Percentiles rank a stretch among this genome's conserved stretches.
Conservation (phyloP, 495 filamentous ascomycete genomes). For the Penicillium fimorum region DNA sequence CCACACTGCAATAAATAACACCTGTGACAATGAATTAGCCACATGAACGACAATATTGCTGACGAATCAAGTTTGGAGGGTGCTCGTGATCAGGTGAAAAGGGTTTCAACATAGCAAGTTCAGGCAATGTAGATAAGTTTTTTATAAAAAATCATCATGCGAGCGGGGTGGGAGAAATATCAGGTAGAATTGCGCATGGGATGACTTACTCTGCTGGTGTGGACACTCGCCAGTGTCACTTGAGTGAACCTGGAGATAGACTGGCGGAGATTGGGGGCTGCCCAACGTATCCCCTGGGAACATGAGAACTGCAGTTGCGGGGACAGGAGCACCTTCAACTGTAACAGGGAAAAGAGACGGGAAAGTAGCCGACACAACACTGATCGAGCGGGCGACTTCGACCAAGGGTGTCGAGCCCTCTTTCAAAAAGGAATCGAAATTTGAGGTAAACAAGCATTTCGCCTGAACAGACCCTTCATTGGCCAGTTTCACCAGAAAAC, state of each 20-base stretch:
- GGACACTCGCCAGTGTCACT: constrained; percentile 90
- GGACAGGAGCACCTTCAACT: constrained; percentile 69
- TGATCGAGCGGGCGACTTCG: constrained; percentile 49
- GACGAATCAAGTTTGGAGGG: constrained; percentile 14
- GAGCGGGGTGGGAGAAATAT: constrained; percentile 30
- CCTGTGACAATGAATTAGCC: constrained; percentile 57
- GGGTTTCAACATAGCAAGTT: constrained; percentile 72
- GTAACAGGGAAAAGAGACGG: constrained; percentile 63
- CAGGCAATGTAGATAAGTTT: constrained; percentile 99
- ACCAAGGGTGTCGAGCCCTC: constrained; percentile 16
- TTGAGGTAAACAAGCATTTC: constrained; percentile 52
- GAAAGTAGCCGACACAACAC: constrained; percentile 68
- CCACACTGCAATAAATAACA: constrained; percentile 64
- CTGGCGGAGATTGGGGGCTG: constrained; percentile 46
- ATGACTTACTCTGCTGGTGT: constrained; percentile 75
- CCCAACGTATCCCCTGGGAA: constrained; percentile 58
- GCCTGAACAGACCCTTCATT: constrained; percentile 61
- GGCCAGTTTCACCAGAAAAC: constrained; percentile 52
- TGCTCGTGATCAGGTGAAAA: constrained; percentile 65
- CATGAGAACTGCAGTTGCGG: constrained; percentile 72
- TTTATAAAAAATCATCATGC: constrained; percentile 69
- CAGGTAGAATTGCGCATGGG: constrained; percentile 1
- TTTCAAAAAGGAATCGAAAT: constrained; percentile 38
- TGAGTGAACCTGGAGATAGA: constrained; percentile 76
- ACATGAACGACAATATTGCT: constrained; percentile 15